A percentile compares a stretch with the other conserved stretches of the same genome.
phyloP scores from a whole-genome alignment of 257 asterid genomes.

The Solanum infundibuliforme region DNA sequence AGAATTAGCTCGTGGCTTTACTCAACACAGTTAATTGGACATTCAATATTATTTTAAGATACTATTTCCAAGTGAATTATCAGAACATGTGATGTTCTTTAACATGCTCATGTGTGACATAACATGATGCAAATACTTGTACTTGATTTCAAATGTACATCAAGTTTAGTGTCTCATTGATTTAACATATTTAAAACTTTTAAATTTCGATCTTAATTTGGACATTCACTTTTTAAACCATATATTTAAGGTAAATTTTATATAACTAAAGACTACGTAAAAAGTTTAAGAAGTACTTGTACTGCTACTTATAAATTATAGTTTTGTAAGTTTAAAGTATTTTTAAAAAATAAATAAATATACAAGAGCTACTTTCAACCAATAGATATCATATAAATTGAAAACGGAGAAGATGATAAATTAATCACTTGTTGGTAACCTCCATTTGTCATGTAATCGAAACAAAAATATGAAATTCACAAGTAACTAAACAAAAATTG shows the following conservation, averaged over 20 bases:
- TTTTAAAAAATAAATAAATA: not conserved
- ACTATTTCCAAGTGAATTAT: no score
- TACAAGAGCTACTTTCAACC: not conserved
- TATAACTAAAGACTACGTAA: not conserved
- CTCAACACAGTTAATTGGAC: no score
- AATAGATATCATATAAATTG: not conserved
- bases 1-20: no score
- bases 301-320: not conserved
- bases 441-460: no score
- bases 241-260: not conserved
- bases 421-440: not conserved
- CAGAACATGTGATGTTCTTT: no score
- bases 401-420: not conserved
- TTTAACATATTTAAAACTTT: not conserved
- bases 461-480: no score
- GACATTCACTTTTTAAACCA: not conserved
- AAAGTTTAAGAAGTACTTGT: not conserved
- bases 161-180: not conserved
- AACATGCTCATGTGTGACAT: no score
- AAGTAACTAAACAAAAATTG: no score
- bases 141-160: no score
- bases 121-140: no score
- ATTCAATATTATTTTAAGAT: no score
- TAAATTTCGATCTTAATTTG: not conserved
- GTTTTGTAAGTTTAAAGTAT: not conserved